Evolutionary conservation across 345 rosid species (phyloP), one percentile per base, ranked within the genome.

Genomic region (Gynandropsis gynandra): DNA sequence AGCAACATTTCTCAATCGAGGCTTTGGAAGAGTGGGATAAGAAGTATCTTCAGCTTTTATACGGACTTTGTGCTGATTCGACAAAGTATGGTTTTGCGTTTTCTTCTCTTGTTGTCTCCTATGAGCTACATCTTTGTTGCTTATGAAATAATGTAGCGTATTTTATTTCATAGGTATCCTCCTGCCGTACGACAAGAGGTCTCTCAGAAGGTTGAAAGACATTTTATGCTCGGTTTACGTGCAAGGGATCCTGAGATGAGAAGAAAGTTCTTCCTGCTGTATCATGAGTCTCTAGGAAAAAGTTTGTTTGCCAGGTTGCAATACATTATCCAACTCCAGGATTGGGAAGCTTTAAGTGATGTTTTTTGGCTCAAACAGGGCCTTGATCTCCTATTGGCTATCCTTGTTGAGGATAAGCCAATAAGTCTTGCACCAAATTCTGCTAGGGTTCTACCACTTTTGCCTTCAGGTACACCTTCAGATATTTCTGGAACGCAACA

Each of bases 301-400:
- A 79, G 77, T 34, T 65, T 87, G 75, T 87, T 82, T 50, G 41
- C 80, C 12, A 81, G 98, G 70, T 62, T 92, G 76, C 95, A 92
- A 39, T 87, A 70, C 65, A 87, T 92, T 47, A 82, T 92, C 47
- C 95, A 87, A 66, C 5, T 68, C 60, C 98, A 92, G 77, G 95
- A 92, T 19, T 92, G 98, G 98, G 97, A 92, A 78, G 94, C 98
- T 71, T 61, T 87, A 67, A 84, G 90, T 60, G 95, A 92, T 72
- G 98, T 92, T 59, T 92, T 92, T 72, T 92, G 98, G 98, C 90
- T 92, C 62, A 92, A 92, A 72, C 98, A 92, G 57, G 97, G 98
- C 41, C 94, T 92, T 61, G 98, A 92, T 81, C 89, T 92, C 65
- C 89, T 92, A 58, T 74, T 92, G 43, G 93, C 98, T 39, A 78